Evolutionary conservation across 1,284 basidiomycete species (phyloP).

Genomic region (Schizophyllum amplum): DNA sequence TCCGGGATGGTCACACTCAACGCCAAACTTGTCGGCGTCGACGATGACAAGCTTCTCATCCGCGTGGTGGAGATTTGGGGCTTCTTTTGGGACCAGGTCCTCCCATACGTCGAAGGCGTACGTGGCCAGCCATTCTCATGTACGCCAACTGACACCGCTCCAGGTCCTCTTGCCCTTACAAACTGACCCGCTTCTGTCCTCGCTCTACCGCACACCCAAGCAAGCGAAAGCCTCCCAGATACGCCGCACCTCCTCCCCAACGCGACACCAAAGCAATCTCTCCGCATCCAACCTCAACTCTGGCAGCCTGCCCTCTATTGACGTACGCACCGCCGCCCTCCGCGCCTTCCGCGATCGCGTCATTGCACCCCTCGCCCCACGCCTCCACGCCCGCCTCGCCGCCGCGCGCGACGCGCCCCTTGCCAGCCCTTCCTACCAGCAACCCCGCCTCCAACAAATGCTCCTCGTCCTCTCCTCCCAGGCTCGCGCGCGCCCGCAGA

Average conservation of each 20-base stretch:
- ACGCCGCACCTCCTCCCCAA: conserved; percentile 45
- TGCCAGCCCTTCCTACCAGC: conserved; percentile 43
- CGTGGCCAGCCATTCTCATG: neutral
- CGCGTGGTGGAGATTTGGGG: conserved; percentile 86
- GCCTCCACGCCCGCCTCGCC: conserved; percentile 42
- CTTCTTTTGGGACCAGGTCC: conserved; percentile 90
- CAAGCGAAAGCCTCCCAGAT: neutral
- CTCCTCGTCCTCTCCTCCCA: conserved; percentile 70
- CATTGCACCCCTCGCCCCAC: conserved; percentile 54
- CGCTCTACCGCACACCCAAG: conserved; percentile 58
- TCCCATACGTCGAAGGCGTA: conserved; percentile 86
- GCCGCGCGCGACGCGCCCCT: conserved; percentile 44
- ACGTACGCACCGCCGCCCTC: conserved; percentile 74
- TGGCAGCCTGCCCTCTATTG: conserved; percentile 41
- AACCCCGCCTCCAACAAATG: conserved; percentile 73
- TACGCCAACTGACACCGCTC: conserved; percentile 5
- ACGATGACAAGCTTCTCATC: conserved; percentile 67
- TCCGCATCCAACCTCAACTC: conserved; percentile 19
- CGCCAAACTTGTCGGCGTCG: conserved; percentile 67
- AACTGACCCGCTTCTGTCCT: conserved; percentile 61
- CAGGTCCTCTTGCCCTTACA: conserved; percentile 72
- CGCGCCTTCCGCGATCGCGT: conserved; percentile 77
- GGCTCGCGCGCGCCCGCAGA: conserved; percentile 39
- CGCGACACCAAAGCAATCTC: conserved; percentile 40
- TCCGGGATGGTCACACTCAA: conserved; percentile 91